These are phyloP conservation scores for Penicillium paneum DNA, from an alignment of 2,329 filamentous ascomycete genomes.

Conservation along the genomic window DNA sequence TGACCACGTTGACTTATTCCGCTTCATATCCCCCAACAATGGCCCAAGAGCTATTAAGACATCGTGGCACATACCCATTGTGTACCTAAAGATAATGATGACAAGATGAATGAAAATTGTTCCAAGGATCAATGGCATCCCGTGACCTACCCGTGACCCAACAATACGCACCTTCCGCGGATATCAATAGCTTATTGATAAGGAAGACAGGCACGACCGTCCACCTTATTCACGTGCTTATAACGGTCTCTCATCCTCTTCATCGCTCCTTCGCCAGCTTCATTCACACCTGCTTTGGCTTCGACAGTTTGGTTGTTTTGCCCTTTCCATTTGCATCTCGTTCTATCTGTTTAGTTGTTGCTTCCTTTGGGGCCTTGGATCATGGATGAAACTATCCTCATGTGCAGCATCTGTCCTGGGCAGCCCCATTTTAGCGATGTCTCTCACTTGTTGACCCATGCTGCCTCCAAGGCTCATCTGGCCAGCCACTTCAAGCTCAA, in stretches of 20 bases:
- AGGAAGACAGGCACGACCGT: not conserved
- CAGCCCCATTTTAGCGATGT: slow-evolving; percentile 80
- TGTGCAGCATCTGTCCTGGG: slow-evolving; percentile 80
- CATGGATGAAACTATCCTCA: slow-evolving; percentile 59
- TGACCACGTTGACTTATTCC: slow-evolving; percentile 40
- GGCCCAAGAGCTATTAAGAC: slow-evolving; percentile 41
- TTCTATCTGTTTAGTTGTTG: slow-evolving; percentile 1
- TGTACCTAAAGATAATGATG: slow-evolving; percentile 5
- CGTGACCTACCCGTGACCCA: not conserved
- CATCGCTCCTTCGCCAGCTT: slow-evolving; percentile 23
- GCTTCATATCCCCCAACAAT: slow-evolving; percentile 39
- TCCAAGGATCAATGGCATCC: not conserved
- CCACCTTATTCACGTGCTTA: not conserved
- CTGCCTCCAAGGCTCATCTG: slow-evolving; percentile 88
- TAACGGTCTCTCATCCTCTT: not conserved
- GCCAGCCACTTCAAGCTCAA: slow-evolving; percentile 79
- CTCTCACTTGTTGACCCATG: slow-evolving; percentile 87
- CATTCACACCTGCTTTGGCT: slow-evolving; percentile 4
- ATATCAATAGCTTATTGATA: not conserved
- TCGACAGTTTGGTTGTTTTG: slow-evolving; percentile 22
- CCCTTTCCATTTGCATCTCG: slow-evolving; percentile 21
- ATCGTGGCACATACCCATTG: slow-evolving; percentile 35
- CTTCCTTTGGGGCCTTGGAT: slow-evolving; percentile 10
- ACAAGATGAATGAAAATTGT: not conserved
- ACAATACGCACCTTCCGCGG: not conserved